Evolutionary conservation across 345 rosid genomes (phyloP).

Genomic region (Citrus hindsii): DNA sequence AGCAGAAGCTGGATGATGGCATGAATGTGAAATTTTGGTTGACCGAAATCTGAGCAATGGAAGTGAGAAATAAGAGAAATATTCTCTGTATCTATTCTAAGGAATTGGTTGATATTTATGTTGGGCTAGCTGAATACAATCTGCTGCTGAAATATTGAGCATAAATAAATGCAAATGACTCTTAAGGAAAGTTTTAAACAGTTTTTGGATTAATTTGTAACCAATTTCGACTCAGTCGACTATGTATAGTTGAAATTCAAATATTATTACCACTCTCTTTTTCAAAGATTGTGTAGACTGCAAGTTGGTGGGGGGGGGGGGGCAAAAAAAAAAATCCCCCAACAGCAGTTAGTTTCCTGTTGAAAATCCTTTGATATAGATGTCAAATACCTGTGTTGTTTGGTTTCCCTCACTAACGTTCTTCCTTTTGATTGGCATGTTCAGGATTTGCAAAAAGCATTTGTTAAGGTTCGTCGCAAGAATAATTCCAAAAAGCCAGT

Average conservation of each 20-base stretch:
- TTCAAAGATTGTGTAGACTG: neutral
- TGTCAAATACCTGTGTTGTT: neutral
- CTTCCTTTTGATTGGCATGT: neutral
- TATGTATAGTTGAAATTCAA: neutral
- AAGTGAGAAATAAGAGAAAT: neutral
- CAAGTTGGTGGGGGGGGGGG: too few relatives aligned
- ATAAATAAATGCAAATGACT: neutral
- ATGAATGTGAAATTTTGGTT: neutral
- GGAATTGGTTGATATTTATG: neutral
- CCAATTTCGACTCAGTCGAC: neutral
- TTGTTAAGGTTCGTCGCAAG: slow-evolving; percentile 52
- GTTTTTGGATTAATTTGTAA: neutral
- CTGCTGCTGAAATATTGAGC: neutral
- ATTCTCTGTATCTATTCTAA: neutral
- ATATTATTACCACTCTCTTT: neutral
- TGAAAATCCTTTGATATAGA: neutral
- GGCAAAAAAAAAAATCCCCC: too few relatives aligned
- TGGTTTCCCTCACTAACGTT: neutral
- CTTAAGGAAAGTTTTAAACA: neutral
- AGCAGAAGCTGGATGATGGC: neutral
- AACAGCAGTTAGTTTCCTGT: neutral
- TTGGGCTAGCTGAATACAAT: neutral
- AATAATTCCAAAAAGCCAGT: slow-evolving; percentile 53
- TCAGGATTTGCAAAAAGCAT: slow-evolving; percentile 51
- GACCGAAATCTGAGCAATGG: neutral